A percentile compares a stretch with the other conserved stretches of the same genome.
Evolutionary conservation across 805 yeast species (phyloP).

Genomic region (Metschnikowia chrysomelidarum): DNA sequence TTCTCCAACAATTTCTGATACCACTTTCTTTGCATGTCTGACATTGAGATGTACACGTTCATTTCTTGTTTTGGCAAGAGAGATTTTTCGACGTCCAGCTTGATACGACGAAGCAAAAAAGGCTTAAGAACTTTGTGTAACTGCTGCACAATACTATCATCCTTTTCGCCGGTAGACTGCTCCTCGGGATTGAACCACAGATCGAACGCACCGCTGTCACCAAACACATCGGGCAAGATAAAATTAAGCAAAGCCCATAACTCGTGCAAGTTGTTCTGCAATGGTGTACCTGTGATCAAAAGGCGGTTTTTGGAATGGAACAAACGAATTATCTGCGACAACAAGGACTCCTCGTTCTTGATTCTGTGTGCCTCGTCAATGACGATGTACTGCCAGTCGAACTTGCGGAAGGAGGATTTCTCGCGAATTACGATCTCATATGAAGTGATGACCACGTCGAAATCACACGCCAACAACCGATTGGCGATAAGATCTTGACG

Average conservation of each 20-base stretch:
- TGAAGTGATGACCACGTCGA: constrained; percentile 70
- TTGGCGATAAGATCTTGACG: constrained; percentile 54
- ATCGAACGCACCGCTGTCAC: constrained; percentile 71
- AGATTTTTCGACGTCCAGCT: constrained; percentile 78
- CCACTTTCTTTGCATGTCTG: constrained; percentile 78
- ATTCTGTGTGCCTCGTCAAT: constrained; percentile 85
- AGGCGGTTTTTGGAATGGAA: constrained; percentile 69
- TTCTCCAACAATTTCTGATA: constrained; percentile 73
- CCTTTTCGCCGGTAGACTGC: constrained; percentile 30
- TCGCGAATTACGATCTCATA: constrained; percentile 78
- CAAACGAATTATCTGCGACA: constrained; percentile 72
- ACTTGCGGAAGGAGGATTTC: constrained; percentile 61
- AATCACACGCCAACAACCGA: constrained; percentile 54
- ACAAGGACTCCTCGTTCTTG: constrained; percentile 69
- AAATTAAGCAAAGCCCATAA: constrained; percentile 79
- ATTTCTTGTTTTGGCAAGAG: constrained; percentile 72
- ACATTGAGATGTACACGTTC: constrained; percentile 71
- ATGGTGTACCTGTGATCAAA: constrained; percentile 78
- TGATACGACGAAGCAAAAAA: constrained; percentile 71
- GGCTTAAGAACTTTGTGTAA: constrained; percentile 76
- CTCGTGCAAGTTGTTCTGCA: constrained; percentile 77
- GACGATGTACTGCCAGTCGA: constrained; percentile 73
- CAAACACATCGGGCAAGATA: constrained; percentile 73
- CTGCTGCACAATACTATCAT: constrained; percentile 60
- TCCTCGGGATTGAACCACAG: constrained; percentile 60